Evolutionary conservation across 305 asterid species (phyloP).

Genomic region (Solanum hybrid): DNA sequence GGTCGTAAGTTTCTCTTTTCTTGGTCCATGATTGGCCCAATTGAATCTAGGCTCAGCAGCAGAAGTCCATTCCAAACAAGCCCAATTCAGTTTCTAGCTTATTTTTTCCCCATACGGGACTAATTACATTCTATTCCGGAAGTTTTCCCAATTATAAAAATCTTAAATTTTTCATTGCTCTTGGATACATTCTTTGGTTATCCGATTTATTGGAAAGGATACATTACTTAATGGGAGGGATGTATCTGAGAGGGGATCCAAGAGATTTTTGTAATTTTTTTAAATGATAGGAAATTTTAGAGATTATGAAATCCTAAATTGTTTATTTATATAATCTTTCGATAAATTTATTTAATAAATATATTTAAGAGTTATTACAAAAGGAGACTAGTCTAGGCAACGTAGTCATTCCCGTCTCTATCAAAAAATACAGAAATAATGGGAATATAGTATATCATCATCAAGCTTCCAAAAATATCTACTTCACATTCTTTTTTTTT

Average conservation of each 20-base stretch:
- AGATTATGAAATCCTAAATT: too few species aligned
- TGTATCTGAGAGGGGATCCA: background rate
- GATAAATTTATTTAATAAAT: too few species aligned
- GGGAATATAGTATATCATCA: background rate
- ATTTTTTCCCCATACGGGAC: background rate
- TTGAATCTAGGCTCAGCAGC: background rate
- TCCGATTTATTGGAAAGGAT: fast-evolving
- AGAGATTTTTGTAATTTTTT: background rate
- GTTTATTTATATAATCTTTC: too few species aligned
- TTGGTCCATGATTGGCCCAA: background rate
- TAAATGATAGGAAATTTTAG: too few species aligned
- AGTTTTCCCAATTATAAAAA: too few species aligned
- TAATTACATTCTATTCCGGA: background rate
- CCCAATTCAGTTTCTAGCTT: background rate
- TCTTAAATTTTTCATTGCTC: too few species aligned
- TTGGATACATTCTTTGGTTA: too few species aligned
- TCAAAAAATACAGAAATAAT: background rate
- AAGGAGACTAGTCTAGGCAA: background rate
- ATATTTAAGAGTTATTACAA: background rate
- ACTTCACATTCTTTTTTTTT: background rate
- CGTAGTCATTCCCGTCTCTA: background rate
- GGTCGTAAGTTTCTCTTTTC: background rate
- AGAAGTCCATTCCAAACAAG: background rate
- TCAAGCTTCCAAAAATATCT: background rate
- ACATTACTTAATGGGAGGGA: background rate